A percentile compares a stretch with the other conserved stretches of the same genome.
These are phyloP conservation scores for Apiospora saccharicola DNA, from an alignment of 2,329 filamentous ascomycete species.

Conservation along the genomic window DNA sequence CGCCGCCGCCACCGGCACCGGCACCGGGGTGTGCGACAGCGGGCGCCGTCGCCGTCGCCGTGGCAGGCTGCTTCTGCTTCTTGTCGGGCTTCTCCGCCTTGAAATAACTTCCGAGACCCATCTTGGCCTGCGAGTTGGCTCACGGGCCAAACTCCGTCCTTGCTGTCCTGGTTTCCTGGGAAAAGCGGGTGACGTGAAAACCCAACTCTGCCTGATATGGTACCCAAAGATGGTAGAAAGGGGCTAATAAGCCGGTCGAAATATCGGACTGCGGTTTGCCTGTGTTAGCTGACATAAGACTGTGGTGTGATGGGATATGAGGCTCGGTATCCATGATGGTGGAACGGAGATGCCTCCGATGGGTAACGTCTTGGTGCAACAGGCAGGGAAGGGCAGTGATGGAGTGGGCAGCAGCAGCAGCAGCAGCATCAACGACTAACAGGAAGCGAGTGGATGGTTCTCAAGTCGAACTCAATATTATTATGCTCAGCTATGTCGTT, in stretches of 20 bases:
- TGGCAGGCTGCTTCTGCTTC: slow-evolving; percentile 35
- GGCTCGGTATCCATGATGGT: background rate
- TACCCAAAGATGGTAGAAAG: background rate
- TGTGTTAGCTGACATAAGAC: slow-evolving; percentile 13
- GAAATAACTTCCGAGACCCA: slow-evolving; percentile 71
- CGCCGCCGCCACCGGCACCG: slow-evolving; percentile 34
- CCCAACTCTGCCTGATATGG: background rate
- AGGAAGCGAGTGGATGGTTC: slow-evolving; percentile 23
- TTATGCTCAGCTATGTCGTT: background rate
- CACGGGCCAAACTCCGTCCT: background rate
- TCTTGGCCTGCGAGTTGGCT: slow-evolving; percentile 41
- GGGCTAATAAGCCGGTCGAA: background rate
- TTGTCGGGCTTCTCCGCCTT: slow-evolving; percentile 57
- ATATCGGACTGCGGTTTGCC: background rate
- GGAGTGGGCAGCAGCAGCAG: background rate
- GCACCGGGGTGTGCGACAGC: slow-evolving; percentile 48
- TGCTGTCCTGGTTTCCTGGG: background rate
- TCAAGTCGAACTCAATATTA: background rate
- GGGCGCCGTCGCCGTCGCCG: slow-evolving; percentile 36
- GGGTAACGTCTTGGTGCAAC: background rate
- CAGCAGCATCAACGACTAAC: slow-evolving; percentile 4
- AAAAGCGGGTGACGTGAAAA: slow-evolving; percentile 18
- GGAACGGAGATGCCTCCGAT: background rate
- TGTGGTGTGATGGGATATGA: background rate
- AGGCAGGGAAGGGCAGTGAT: background rate